These are phyloP conservation scores for Melaleuca alternifolia DNA, from an alignment of 345 rosid species.

Conservation along the genomic window DNA sequence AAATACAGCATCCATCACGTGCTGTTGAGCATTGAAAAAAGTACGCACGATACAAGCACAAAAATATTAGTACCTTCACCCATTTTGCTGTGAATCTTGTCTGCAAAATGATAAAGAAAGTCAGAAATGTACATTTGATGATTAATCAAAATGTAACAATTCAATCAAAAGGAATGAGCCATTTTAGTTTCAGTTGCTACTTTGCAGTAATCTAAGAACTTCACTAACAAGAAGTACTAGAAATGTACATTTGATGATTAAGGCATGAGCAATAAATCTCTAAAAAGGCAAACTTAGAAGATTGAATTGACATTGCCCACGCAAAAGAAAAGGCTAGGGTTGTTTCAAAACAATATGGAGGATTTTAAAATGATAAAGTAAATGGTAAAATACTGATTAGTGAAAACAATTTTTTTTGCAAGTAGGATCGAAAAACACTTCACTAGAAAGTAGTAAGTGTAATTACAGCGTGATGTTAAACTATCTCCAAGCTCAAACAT, in stretches of 20 bases:
- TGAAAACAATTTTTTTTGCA: not conserved
- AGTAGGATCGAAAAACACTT: not conserved
- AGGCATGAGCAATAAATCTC: not conserved
- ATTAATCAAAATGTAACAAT: not conserved
- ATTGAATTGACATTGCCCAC: not conserved
- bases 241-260: not conserved
- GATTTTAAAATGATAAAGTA: not conserved
- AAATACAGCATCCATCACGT: conserved; percentile 1
- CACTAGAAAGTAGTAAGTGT: conserved; percentile 29
- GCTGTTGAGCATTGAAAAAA: not conserved
- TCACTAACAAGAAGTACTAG: not conserved
- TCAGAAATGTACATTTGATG: not conserved
- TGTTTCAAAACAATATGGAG: not conserved
- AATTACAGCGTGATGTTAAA: conserved; percentile 91
- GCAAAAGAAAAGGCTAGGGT: not conserved
- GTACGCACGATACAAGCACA: not conserved
- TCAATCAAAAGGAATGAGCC: not conserved
- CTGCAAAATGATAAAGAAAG: conserved; percentile 23
- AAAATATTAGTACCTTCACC: conserved; percentile 55
- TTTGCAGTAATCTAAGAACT: not conserved
- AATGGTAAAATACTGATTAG: not conserved
- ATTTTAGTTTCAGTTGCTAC: not conserved
- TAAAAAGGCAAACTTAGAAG: not conserved
- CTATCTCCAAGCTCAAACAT: conserved; percentile 92
- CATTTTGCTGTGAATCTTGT: conserved; percentile 79